Base-by-base conservation (phyloP, 306 rosid species). In the Styphnolobium japonicum region DNA sequence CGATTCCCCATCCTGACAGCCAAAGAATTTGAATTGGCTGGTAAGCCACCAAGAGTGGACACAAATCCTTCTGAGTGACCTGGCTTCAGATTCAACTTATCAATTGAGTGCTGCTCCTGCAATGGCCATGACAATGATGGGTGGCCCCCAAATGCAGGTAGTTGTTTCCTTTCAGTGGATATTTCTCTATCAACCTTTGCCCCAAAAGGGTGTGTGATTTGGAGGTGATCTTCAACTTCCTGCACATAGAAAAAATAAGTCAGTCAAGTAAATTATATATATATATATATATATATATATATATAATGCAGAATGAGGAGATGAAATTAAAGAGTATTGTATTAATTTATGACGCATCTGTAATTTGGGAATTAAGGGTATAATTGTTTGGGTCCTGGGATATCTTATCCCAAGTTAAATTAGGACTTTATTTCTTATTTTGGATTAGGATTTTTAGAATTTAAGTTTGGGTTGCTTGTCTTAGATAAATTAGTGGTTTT, bases 161-260 rank as follows among this genome's bases (percentile, higher is more conserved):
- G 51, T 64, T 88, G 97, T 80, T 89, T 90, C 67, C 71, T 91
- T 23, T 82, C 93, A 67, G 70, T 70, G 64, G 87, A 73, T 9
- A 83, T 76, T 76, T 88, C 92, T 60, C 82, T 73, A 80, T 79
- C 88, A 75, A 69, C 83, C 70, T 86, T 88, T 67, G 63, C 68
- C 36, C 83, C 80, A 55, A 73, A 73, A 49, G 76, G 91, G 75
- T 49, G 84, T 10, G 61, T 34, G 31, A 76, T 84, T 43, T 58
- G 91, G 45, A 85, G 80, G 71, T 69, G 82, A 82, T 87, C 90
- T 70, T 82, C 98, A 78, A 86, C 83, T 45, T 86, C 93, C 98
- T 96, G 90, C 86, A 80, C 12, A 49, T 52, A 57, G 10, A 63
- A 43, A 82, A 49, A 37, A 60, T 46, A 75, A 25, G 45, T 21